These are phyloP conservation scores for Calendula officinalis DNA, from an alignment of 129 eudicot species.

Conservation along the genomic window DNA sequence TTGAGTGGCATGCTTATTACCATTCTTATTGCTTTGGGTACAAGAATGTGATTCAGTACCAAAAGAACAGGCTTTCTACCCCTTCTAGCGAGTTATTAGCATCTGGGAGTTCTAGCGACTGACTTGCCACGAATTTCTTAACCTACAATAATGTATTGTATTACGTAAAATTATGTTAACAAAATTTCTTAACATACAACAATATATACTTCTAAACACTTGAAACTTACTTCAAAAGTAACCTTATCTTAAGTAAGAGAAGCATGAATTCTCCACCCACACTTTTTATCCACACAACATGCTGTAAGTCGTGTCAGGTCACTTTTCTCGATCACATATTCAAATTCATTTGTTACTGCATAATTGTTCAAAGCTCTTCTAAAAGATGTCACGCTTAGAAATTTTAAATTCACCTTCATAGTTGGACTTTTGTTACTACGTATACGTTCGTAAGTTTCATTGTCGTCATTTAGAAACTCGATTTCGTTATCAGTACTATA, in stretches of 20 bases:
- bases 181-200: not conserved
- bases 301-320: not conserved
- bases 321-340: not conserved
- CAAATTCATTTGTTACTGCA: not conserved
- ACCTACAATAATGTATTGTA: not conserved
- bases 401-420: too few species aligned
- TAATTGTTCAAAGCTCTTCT: not conserved
- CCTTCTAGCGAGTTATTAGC: conserved; percentile 2
- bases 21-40: not conserved
- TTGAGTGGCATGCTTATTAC: conserved; percentile 3
- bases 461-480: too few species aligned
- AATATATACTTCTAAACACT: not conserved
- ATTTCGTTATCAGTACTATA: too few species aligned
- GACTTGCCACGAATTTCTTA: not conserved
- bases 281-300: not conserved
- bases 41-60: conserved; percentile 2
- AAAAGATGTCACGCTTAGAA: too few species aligned
- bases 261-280: not conserved
- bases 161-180: too few species aligned
- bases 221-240: not conserved
- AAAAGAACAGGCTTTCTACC: conserved; percentile 9
- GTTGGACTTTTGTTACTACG: too few species aligned
- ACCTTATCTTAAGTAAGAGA: too few species aligned
- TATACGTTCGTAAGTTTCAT: too few species aligned
- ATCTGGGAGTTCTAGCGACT: not conserved